Evolutionary conservation across 352 stramenopile species (phyloP).

Genomic region (Phytophthora quininea): DNA sequence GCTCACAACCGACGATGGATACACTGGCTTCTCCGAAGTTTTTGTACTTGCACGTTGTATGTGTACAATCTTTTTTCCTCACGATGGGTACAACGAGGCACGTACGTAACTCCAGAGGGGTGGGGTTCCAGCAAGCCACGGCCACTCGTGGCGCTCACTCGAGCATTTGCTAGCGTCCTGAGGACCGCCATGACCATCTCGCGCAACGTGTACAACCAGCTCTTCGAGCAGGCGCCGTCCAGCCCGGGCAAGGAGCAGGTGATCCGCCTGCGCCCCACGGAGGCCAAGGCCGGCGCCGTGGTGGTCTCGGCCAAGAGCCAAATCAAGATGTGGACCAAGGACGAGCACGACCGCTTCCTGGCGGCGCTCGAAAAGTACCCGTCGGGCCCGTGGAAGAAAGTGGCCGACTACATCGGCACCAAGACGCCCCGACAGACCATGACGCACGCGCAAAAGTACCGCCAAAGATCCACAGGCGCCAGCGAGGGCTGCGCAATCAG

Average conservation of each 20-base stretch:
- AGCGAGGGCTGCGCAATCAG: slow-evolving; percentile 77
- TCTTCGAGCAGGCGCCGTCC: slow-evolving; percentile 69
- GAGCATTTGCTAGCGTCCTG: slow-evolving; percentile 5
- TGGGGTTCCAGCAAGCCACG: background rate
- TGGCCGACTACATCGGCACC: slow-evolving; percentile 84
- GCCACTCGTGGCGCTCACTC: slow-evolving; percentile 26
- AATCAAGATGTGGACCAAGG: slow-evolving; percentile 88
- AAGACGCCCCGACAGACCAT: slow-evolving; percentile 94
- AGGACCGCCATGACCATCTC: slow-evolving; percentile 74
- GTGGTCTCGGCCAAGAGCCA: slow-evolving; percentile 84
- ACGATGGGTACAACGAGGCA: background rate
- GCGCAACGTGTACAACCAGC: slow-evolving; percentile 82
- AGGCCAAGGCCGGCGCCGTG: slow-evolving; percentile 79
- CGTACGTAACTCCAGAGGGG: slow-evolving; percentile 20
- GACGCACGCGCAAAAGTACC: slow-evolving; percentile 87
- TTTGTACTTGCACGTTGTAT: too few species aligned
- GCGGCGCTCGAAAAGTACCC: slow-evolving; percentile 87
- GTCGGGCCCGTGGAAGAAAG: slow-evolving; percentile 84
- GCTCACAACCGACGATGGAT: too few species aligned
- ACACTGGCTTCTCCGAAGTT: too few species aligned
- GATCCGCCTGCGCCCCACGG: slow-evolving; percentile 77
- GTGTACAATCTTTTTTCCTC: too few species aligned
- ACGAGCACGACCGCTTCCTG: slow-evolving; percentile 88
- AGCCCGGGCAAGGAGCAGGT: slow-evolving; percentile 57
- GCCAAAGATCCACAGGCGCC: slow-evolving; percentile 78